A percentile compares a stretch with the other conserved stretches of the same genome.
Evolutionary conservation across 2,329 filamentous ascomycete species (phyloP).

Genomic region (Penicillium sp.): DNA sequence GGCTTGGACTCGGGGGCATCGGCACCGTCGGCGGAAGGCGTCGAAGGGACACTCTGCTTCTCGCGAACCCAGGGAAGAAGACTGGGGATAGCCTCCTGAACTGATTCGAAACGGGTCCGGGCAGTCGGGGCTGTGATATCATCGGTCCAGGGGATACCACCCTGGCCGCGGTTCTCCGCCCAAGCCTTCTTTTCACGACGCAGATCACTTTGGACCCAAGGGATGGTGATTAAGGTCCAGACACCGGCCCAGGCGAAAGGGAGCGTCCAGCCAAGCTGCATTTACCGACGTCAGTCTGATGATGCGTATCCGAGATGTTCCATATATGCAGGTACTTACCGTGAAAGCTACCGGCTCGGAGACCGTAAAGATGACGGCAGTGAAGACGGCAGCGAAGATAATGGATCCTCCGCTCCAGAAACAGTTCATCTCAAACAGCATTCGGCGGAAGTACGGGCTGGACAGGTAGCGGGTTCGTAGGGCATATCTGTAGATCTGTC

Average conservation of each 20-base stretch:
- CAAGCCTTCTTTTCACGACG: slow-evolving; percentile 50
- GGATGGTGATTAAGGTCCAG: slow-evolving; percentile 52
- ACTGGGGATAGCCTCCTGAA: slow-evolving; percentile 35
- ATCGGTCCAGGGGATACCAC: slow-evolving; percentile 43
- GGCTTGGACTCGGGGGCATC: background rate
- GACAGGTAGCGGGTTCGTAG: slow-evolving; percentile 58
- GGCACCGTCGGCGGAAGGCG: slow-evolving; percentile 22
- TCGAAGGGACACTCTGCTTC: slow-evolving; percentile 30
- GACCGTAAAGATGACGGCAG: slow-evolving; percentile 55
- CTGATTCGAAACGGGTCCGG: slow-evolving; percentile 43
- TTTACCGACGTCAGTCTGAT: slow-evolving; percentile 11
- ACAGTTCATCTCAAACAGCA: slow-evolving; percentile 60
- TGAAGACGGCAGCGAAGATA: slow-evolving; percentile 51
- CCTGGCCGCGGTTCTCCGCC: slow-evolving; percentile 38
- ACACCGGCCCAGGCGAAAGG: slow-evolving; percentile 48
- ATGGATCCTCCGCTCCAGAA: slow-evolving; percentile 61
- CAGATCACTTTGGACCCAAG: slow-evolving; percentile 52
- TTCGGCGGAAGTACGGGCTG: slow-evolving; percentile 58
- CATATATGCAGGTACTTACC: slow-evolving; percentile 29
- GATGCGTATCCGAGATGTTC: background rate
- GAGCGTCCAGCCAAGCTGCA: slow-evolving; percentile 47
- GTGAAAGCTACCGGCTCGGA: slow-evolving; percentile 54
- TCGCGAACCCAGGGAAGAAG: slow-evolving; percentile 35
- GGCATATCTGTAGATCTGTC: slow-evolving; percentile 57
- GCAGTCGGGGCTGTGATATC: slow-evolving; percentile 42